Base-by-base conservation (phyloP, 2,329 filamentous ascomycete genomes). In the Aspergillus viridinutans region DNA sequence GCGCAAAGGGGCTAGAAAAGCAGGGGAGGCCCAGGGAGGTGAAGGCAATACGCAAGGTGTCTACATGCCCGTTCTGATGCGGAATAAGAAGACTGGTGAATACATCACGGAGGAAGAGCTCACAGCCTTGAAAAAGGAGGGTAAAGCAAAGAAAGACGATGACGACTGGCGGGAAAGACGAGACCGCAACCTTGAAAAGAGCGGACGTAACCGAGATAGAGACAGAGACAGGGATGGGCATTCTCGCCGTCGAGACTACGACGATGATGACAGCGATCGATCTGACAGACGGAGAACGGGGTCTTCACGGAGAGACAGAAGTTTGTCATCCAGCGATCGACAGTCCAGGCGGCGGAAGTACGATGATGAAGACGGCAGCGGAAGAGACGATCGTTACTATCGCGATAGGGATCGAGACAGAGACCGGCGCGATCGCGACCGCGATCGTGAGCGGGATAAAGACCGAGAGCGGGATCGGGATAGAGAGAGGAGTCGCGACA, bases 61-160 rank as follows among this genome's bases (percentile, higher is more conserved):
- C 5, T 88, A 87, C 67, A 85, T 83, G 62, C 86, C 86, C 0
- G 78, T 89, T 2, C 73, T 85, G 53, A 75, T 88, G 72, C 76
- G 79, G 55, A 86, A 86, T 67, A 85, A 83, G 64, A 77, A 78
- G 59, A 88, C 85, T 0, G 85, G 85, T 12, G 83, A 87, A 72
- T 75, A 80, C 52, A 77, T 86, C 40, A 85, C 83, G 0, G 84
- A 87, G 69, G 83, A 86, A 55, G 85, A 87, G 64, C 71, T 86
- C 17, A 78, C 83, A 62, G 72, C 72, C 56, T 72, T 79, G 61
- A 72, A 81, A 50, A 81, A 82, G 65, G 74, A 78, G 45, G 73
- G 80, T 56, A 79, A 80, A 49, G 64, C 69, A 20, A 76, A 78
- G 58, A 73, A 76, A 42, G 65, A 67, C 38, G 72, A 67, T 40